phyloP scores from a whole-genome alignment of 225 moss, liverwort and hornwort species.

The Bryum argenteum region DNA sequence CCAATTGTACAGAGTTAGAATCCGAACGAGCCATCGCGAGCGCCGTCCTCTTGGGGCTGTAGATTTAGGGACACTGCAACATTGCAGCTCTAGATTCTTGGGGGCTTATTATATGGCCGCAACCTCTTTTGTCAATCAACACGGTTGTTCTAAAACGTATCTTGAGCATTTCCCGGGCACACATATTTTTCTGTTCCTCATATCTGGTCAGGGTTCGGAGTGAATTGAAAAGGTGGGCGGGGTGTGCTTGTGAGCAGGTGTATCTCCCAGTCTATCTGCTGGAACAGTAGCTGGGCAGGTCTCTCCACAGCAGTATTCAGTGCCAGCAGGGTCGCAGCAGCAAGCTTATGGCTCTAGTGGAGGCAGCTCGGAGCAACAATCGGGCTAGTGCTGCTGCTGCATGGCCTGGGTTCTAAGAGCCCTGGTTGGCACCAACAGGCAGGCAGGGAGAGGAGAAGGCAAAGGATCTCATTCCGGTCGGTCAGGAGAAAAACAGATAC shows the following conservation, averaged over 20 bases:
- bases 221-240: conserved; percentile 33
- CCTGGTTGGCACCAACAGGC: conserved; percentile 39
- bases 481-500: conserved; percentile 41
- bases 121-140: conserved; percentile 15
- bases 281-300: conserved; percentile 63
- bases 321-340: conserved; percentile 52
- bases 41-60: conserved; percentile 25
- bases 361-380: conserved; percentile 57
- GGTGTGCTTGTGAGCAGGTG: conserved; percentile 58
- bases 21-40: conserved; percentile 9
- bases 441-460: conserved; percentile 46
- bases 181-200: too few relatives aligned
- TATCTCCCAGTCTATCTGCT: conserved; percentile 59
- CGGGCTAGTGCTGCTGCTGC: conserved; percentile 41
- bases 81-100: conserved; percentile 31
- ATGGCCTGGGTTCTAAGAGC: conserved; percentile 41
- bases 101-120: conserved; percentile 16
- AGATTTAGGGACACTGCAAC: conserved; percentile 26
- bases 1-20: conserved; percentile 18
- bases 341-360: conserved; percentile 46
- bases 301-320: conserved; percentile 59
- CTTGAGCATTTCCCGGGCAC: conserved; percentile 17
- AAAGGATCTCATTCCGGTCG: conserved; percentile 24
- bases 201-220: too few relatives aligned
- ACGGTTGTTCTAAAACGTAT: conserved; percentile 16